Evolutionary conservation across 2,329 filamentous ascomycete genomes (phyloP).

Genomic region (Zymoseptoria ardabiliae): DNA sequence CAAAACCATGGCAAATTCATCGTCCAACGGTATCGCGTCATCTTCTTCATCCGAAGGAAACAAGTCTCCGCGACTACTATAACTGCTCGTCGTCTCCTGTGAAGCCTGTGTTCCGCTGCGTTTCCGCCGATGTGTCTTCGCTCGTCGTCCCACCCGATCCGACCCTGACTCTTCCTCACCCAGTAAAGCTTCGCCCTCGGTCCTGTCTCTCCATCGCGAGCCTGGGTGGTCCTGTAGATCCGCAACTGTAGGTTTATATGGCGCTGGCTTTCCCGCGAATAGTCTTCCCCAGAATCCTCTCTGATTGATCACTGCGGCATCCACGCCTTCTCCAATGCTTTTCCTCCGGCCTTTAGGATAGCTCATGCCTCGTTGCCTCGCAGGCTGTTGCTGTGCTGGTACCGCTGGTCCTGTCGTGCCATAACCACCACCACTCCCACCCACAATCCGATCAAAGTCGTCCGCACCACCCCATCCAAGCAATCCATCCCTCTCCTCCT

Average conservation of each 20-base stretch:
- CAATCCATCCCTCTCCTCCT: slow-evolving; percentile 55
- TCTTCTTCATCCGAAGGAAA: slow-evolving; percentile 82
- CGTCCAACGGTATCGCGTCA: slow-evolving; percentile 85
- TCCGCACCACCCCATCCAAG: slow-evolving; percentile 59
- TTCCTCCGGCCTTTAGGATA: slow-evolving; percentile 53
- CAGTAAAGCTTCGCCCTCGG: slow-evolving; percentile 66
- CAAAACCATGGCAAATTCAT: slow-evolving; percentile 81
- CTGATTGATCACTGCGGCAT: slow-evolving; percentile 84
- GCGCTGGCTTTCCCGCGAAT: slow-evolving; percentile 70
- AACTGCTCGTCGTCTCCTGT: slow-evolving; percentile 74
- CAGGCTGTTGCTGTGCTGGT: slow-evolving; percentile 49
- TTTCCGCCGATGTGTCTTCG: slow-evolving; percentile 43
- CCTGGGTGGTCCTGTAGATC: slow-evolving; percentile 83
- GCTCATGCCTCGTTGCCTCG: slow-evolving; percentile 74
- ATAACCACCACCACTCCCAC: slow-evolving; percentile 51
- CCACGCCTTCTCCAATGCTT: slow-evolving; percentile 50
- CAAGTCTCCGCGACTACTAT: slow-evolving; percentile 79
- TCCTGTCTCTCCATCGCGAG: slow-evolving; percentile 32
- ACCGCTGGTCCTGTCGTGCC: slow-evolving; percentile 17
- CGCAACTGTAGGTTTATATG: slow-evolving; percentile 85
- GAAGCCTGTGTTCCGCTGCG: slow-evolving; percentile 75
- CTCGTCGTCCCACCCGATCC: slow-evolving; percentile 17
- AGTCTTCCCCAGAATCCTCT: slow-evolving; percentile 70
- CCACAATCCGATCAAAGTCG: slow-evolving; percentile 76
- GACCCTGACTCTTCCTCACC: slow-evolving; percentile 49